These are phyloP conservation scores for Pichia sp. DNA, from an alignment of 1,139 yeast species.

Conservation along the genomic window DNA sequence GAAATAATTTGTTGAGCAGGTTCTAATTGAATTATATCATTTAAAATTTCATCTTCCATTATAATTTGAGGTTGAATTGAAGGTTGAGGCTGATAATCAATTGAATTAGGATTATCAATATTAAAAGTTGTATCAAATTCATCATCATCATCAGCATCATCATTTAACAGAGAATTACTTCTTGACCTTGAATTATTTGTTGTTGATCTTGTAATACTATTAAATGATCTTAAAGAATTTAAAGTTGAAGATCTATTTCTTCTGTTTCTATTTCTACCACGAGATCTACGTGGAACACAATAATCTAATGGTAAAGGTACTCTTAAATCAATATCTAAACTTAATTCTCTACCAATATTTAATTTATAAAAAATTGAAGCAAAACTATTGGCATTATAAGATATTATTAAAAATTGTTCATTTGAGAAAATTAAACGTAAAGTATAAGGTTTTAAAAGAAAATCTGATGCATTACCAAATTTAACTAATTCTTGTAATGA, in stretches of 20 bases:
- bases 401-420: constrained; percentile 24
- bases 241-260: neutral
- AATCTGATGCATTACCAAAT: constrained; percentile 30
- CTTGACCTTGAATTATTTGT: constrained; percentile 7
- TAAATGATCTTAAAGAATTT: neutral
- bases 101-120: neutral
- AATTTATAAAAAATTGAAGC: constrained; percentile 27
- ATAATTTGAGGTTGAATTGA: constrained; percentile 12
- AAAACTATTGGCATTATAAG: constrained; percentile 24
- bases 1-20: constrained; percentile 13
- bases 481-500: constrained; percentile 27
- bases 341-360: constrained; percentile 27
- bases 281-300: constrained; percentile 24
- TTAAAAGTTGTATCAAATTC: constrained; percentile 7
- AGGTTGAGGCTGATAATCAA: constrained; percentile 9
- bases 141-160: constrained; percentile 15
- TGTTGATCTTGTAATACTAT: neutral
- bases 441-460: constrained; percentile 24
- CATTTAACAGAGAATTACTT: constrained; percentile 13
- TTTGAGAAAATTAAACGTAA: constrained; percentile 26
- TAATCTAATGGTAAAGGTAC: constrained; percentile 22
- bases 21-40: constrained; percentile 12
- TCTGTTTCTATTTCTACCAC: constrained; percentile 10
- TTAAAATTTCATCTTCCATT: constrained; percentile 12
- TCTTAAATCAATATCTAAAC: constrained; percentile 27